Conservation (phyloP, 345 rosid genomes). For the Acer campestre region DNA sequence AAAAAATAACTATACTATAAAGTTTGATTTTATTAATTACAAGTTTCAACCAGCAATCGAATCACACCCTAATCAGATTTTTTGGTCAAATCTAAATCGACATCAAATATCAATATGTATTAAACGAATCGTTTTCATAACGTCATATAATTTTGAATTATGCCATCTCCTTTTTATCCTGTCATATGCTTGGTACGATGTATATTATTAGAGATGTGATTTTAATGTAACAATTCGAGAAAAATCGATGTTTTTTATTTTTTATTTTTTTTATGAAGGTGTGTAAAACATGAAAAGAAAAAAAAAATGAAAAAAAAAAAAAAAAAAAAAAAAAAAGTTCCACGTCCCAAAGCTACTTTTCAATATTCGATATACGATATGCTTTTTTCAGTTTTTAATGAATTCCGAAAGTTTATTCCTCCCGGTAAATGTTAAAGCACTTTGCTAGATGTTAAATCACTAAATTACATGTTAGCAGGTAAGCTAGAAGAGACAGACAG, state of each 20-base stretch:
- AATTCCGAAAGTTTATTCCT: too few relatives aligned
- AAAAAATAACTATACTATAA: too few relatives aligned
- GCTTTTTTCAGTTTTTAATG: neutral
- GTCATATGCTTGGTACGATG: neutral
- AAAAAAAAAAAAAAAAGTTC: neutral
- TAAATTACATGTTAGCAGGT: neutral
- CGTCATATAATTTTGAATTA: neutral
- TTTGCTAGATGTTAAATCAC: neutral
- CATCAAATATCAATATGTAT: too few relatives aligned
- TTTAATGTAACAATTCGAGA: too few relatives aligned
- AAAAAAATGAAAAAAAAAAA: neutral
- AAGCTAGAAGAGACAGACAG: neutral
- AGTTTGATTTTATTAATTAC: too few relatives aligned
- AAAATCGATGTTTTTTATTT: too few relatives aligned
- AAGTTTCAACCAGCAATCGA: neutral
- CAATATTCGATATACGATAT: neutral
- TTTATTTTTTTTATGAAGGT: too few relatives aligned
- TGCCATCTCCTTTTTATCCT: neutral
- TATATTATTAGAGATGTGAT: too few relatives aligned
- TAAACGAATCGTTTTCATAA: neutral
- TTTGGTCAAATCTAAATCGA: neutral
- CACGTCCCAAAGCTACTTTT: neutral
- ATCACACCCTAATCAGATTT: neutral
- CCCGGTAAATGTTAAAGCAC: slow-evolving; percentile 5
- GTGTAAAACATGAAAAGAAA: neutral